Percentiles rank a stretch among this genome's conserved stretches.
These are phyloP conservation scores for Allium fistulosum DNA, from an alignment of 106 monocot species.

Conservation along the genomic window DNA sequence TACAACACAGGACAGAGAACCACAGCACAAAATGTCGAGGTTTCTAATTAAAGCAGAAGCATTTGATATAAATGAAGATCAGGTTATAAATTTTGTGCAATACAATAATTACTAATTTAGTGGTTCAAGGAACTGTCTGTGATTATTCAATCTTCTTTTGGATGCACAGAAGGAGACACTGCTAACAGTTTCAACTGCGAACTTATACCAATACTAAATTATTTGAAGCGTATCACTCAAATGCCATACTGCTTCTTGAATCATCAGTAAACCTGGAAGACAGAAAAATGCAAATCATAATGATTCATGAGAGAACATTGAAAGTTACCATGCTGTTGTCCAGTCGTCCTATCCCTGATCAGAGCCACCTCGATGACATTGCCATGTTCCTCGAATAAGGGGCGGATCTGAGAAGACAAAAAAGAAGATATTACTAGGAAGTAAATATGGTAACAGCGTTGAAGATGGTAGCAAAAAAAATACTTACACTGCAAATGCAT, in stretches of 20 bases:
- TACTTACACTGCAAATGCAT: not conserved
- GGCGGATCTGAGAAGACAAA: slow-evolving; percentile 53
- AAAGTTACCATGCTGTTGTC: slow-evolving; percentile 85
- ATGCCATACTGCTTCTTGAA: slow-evolving; percentile 25
- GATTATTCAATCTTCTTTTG: slow-evolving; percentile 23
- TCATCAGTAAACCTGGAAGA: slow-evolving; percentile 58
- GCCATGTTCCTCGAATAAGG: slow-evolving; percentile 96
- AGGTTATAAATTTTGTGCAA: slow-evolving; percentile 6
- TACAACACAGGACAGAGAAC: slow-evolving; percentile 10
- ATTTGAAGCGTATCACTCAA: slow-evolving; percentile 29
- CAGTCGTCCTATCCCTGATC: slow-evolving; percentile 87
- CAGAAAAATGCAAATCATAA: slow-evolving; percentile 16
- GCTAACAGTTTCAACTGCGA: slow-evolving; percentile 21
- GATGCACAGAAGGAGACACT: slow-evolving; percentile 22
- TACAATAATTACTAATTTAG: slow-evolving; percentile 18
- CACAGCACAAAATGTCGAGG: not conserved
- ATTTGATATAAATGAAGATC: not conserved
- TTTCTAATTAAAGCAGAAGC: not conserved
- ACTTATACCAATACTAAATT: slow-evolving; percentile 26
- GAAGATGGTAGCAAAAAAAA: no score
- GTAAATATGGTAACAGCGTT: no score
- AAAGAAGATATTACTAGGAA: not conserved
- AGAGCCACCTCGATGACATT: slow-evolving; percentile 95
- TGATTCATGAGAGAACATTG: slow-evolving; percentile 4
- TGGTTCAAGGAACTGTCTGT: slow-evolving; percentile 7